Evolutionary conservation across 352 stramenopile species (phyloP).

Genomic region (Globisporangium uncinulatum): DNA sequence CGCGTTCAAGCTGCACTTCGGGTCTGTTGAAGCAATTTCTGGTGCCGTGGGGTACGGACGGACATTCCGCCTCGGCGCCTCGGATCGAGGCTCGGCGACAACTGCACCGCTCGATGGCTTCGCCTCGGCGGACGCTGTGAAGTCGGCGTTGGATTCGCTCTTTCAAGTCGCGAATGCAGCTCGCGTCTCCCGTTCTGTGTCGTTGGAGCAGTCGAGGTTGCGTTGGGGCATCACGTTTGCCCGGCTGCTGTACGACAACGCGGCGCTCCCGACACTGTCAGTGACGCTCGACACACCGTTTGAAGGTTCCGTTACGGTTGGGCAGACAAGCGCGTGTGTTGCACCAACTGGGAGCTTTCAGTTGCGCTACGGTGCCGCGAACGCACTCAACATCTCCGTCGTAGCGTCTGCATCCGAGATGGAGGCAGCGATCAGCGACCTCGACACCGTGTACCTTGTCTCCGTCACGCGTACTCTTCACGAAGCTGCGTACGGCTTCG

Average conservation of each 20-base stretch:
- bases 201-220: slow-evolving; percentile 27
- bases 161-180: slow-evolving; percentile 24
- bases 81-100: slow-evolving; percentile 5
- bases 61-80: slow-evolving; percentile 33
- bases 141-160: slow-evolving; percentile 34
- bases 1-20: slow-evolving; percentile 43
- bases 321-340: slow-evolving; percentile 9
- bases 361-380: slow-evolving; percentile 38
- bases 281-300: slow-evolving; percentile 24
- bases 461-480: slow-evolving; percentile 16
- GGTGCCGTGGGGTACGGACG: slow-evolving; percentile 30
- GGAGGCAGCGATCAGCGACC: slow-evolving; percentile 23
- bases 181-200: slow-evolving; percentile 24
- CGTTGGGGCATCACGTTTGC: slow-evolving; percentile 56
- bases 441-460: slow-evolving; percentile 32
- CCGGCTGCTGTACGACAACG: slow-evolving; percentile 24
- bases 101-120: slow-evolving; percentile 45
- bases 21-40: slow-evolving; percentile 22
- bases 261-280: slow-evolving; percentile 32
- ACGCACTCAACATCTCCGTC: slow-evolving; percentile 15
- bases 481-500: slow-evolving; percentile 28
- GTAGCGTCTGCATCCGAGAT: slow-evolving; percentile 18
- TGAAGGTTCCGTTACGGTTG: slow-evolving; percentile 29
- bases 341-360: slow-evolving; percentile 29
- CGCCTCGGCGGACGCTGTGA: slow-evolving; percentile 27